Conservation (phyloP, 257 asterid genomes). For the Haberlea rhodopensis region DNA sequence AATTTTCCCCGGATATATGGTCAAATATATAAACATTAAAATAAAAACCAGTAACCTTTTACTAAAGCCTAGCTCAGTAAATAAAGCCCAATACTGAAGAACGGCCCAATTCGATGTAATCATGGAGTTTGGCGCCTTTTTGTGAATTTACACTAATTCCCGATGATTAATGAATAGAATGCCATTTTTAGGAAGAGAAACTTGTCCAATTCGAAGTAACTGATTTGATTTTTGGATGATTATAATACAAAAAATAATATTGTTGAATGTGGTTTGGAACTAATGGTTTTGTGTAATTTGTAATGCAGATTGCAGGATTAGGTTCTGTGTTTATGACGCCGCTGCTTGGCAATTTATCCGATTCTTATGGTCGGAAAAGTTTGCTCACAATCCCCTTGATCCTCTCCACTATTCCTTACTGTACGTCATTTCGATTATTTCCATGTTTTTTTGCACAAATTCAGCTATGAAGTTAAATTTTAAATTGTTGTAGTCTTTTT, state of each 20-base stretch:
- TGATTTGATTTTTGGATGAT: not conserved
- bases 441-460: not conserved
- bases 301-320: slow-evolving; percentile 46
- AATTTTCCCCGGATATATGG: too few species aligned
- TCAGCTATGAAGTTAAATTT: not conserved
- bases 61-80: not conserved
- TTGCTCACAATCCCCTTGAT: slow-evolving; percentile 49
- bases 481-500: not conserved
- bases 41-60: too few species aligned
- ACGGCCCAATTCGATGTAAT: not conserved
- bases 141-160: not conserved
- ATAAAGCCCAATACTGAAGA: not conserved
- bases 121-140: too few species aligned
- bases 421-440: slow-evolving; percentile 20
- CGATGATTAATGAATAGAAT: not conserved
- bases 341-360: slow-evolving; percentile 53
- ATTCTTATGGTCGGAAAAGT: slow-evolving; percentile 50
- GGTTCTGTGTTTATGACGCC: slow-evolving; percentile 60
- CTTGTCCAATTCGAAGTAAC: not conserved
- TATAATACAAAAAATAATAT: not conserved
- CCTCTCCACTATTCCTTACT: slow-evolving; percentile 42
- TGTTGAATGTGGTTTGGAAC: too few species aligned
- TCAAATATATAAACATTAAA: not conserved
- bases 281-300: not conserved
- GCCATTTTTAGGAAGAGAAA: too few species aligned